These are phyloP conservation scores for Rachicladosporium sp. DNA, from an alignment of 2,329 filamentous ascomycete genomes.

Conservation along the genomic window DNA sequence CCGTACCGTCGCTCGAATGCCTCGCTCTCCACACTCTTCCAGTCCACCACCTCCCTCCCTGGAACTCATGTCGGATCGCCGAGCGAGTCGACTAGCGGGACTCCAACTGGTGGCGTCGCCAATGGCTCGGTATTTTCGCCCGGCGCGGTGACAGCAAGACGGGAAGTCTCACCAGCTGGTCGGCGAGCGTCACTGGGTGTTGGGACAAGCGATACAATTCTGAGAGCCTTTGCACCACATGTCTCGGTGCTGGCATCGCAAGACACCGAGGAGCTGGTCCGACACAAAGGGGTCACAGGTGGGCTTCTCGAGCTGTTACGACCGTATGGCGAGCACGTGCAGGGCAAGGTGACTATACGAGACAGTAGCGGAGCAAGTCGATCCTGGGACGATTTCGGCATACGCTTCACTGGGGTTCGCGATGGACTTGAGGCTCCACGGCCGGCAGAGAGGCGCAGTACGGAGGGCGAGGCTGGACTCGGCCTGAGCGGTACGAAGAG, in stretches of 20 bases:
- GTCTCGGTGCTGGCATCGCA: conserved; percentile 76
- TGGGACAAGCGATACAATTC: conserved; percentile 48
- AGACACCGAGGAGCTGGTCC: conserved; percentile 70
- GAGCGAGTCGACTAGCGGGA: conserved; percentile 25
- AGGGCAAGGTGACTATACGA: conserved; percentile 77
- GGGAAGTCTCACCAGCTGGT: conserved; percentile 24
- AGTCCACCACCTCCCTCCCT: conserved; percentile 36
- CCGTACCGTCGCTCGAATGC: conserved; percentile 42
- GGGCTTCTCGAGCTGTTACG: conserved; percentile 77
- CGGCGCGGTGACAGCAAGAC: conserved; percentile 16
- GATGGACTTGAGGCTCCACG: conserved; percentile 33
- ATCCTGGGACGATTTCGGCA: conserved; percentile 77
- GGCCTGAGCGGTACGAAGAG: conserved; percentile 14
- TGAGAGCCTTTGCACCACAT: conserved; percentile 78
- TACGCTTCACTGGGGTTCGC: conserved; percentile 69
- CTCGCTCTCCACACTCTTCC: conserved; percentile 41
- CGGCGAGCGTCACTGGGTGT: too few relatives aligned
- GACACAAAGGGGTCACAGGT: conserved; percentile 69
- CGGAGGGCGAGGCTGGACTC: conserved; percentile 21
- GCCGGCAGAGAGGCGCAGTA: conserved; percentile 22
- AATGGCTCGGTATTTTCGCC: conserved; percentile 35
- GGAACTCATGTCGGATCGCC: conserved; percentile 17
- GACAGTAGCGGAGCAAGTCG: conserved; percentile 80
- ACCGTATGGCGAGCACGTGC: conserved; percentile 79
- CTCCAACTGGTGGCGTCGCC: conserved; percentile 24